These are phyloP conservation scores for Trichophyton simii DNA, from an alignment of 2,329 filamentous ascomycete species.

Conservation along the genomic window DNA sequence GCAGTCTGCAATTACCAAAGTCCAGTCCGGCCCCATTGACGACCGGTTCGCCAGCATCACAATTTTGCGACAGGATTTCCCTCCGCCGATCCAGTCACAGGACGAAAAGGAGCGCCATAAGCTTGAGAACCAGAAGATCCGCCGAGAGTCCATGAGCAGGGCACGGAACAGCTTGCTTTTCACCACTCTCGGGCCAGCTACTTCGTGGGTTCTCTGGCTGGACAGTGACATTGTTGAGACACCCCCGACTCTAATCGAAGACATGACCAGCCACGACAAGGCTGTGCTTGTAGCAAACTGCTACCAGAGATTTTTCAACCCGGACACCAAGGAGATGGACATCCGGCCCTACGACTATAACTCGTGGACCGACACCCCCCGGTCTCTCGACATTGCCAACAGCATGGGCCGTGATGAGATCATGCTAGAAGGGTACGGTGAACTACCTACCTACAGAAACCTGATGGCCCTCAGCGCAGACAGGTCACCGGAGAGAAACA, in stretches of 20 bases:
- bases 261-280: conserved; percentile 76
- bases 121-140: conserved; percentile 73
- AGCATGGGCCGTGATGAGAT: conserved; percentile 88
- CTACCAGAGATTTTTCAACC: conserved; percentile 75
- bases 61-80: conserved; percentile 90
- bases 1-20: conserved; percentile 73
- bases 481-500: conserved; percentile 43
- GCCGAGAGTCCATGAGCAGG: conserved; percentile 80
- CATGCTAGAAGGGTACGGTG: conserved; percentile 79
- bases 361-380: conserved; percentile 85
- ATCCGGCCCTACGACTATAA: conserved; percentile 93
- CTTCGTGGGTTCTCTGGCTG: conserved; percentile 94
- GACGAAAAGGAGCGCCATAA: conserved; percentile 84
- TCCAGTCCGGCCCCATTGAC: conserved; percentile 68
- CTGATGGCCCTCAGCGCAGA: conserved; percentile 77
- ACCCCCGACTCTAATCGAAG: conserved; percentile 73
- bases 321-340: conserved; percentile 54
- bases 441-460: conserved; percentile 82
- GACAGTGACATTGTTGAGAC: conserved; percentile 88
- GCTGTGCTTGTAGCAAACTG: conserved; percentile 92
- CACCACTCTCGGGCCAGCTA: conserved; percentile 79
- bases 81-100: conserved; percentile 66
- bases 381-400: conserved; percentile 59
- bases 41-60: conserved; percentile 84
- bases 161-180: conserved; percentile 91